phyloP scores from a whole-genome alignment of 1,284 basidiomycete species.

The Cryptococcus sp. region DNA sequence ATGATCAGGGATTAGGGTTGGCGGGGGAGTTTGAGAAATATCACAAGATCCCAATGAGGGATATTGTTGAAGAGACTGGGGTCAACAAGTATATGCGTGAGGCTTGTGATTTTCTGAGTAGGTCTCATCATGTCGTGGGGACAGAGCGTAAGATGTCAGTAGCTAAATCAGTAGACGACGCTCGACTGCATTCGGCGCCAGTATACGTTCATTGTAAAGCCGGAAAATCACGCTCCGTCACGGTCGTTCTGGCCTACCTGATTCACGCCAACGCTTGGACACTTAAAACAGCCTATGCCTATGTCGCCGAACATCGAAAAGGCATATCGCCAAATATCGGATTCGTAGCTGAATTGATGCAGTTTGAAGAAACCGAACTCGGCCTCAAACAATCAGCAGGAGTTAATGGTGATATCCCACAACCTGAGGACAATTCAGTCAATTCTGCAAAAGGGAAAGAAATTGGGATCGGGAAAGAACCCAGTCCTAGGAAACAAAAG shows the following conservation, averaged over 20 bases:
- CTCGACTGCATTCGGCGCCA: conserved; percentile 76
- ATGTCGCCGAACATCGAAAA: conserved; percentile 82
- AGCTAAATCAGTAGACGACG: conserved; percentile 67
- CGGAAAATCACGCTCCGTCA: conserved; percentile 93
- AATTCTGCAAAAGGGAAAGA: conserved; percentile 15
- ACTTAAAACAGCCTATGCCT: conserved; percentile 80
- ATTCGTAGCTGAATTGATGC: conserved; percentile 95
- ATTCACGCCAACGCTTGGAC: conserved; percentile 97
- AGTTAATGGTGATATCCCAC: conserved; percentile 42
- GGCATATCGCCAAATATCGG: conserved; percentile 98
- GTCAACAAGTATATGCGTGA: conserved; percentile 77
- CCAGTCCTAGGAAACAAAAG: conserved; percentile 12
- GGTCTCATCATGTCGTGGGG: conserved; percentile 35
- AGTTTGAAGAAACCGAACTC: conserved; percentile 84
- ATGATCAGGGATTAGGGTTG: conserved; percentile 68
- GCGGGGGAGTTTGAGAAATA: conserved; percentile 72
- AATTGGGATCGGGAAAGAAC: neutral
- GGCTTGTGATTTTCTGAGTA: conserved; percentile 80
- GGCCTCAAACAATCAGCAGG: conserved; percentile 75
- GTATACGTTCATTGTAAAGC: conserved; percentile 96
- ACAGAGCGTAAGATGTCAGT: neutral
- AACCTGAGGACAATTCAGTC: conserved; percentile 9
- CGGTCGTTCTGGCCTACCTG: conserved; percentile 92
- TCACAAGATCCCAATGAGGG: conserved; percentile 81
- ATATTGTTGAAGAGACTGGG: conserved; percentile 89